Percentiles rank a stretch among this genome's conserved stretches.
phyloP scores from a whole-genome alignment of 306 rosid species.

The Prosopis cineraria region DNA sequence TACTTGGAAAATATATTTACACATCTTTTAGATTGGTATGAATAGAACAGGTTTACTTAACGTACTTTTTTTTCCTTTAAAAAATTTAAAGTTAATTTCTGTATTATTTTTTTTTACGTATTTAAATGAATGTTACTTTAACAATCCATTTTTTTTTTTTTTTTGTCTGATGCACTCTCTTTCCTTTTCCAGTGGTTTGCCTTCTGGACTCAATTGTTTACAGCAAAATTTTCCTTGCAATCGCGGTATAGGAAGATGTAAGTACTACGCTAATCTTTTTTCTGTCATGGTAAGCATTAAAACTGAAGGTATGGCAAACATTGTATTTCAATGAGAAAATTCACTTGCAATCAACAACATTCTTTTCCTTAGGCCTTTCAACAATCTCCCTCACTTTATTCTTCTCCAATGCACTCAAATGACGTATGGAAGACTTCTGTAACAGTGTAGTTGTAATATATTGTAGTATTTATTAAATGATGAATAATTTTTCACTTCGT shows the following conservation, averaged over 20 bases:
- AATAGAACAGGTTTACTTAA: too few species aligned
- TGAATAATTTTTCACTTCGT: neutral
- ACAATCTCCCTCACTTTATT: too few species aligned
- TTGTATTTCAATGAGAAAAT: neutral
- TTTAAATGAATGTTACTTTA: neutral
- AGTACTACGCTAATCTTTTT: constrained; percentile 35
- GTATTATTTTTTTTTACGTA: neutral
- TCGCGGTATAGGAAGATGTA: constrained; percentile 59
- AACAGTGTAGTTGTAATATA: neutral
- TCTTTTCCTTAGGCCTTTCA: too few species aligned
- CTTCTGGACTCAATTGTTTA: constrained; percentile 70
- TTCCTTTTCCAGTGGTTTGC: constrained; percentile 57
- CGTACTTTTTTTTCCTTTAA: neutral
- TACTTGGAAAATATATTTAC: too few species aligned
- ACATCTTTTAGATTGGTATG: too few species aligned
- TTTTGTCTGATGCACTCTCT: neutral
- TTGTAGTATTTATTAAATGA: neutral
- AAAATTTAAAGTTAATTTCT: neutral
- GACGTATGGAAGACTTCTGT: neutral
- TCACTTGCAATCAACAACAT: neutral
- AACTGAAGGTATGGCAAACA: too few species aligned
- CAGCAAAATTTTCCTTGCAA: constrained; percentile 71
- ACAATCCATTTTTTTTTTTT: too few species aligned
- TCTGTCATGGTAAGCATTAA: neutral
- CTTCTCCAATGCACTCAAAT: too few species aligned